Percentiles rank a stretch among this genome's conserved stretches.
Conservation (phyloP, 192 early-diverging fungal species). For the Coemansia sp. region DNA sequence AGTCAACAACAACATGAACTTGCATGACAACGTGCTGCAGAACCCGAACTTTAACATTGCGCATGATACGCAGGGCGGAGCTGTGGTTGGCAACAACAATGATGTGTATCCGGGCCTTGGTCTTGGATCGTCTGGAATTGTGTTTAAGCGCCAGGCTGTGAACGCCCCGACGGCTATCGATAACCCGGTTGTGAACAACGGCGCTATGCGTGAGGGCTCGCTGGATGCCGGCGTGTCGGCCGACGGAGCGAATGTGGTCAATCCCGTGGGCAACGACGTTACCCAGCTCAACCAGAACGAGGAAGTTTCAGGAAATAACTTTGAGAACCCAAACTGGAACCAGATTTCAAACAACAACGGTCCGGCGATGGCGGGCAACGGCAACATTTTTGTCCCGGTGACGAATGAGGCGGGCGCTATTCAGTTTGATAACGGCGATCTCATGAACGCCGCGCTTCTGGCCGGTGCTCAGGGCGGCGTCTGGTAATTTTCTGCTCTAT, state of each 20-base stretch:
- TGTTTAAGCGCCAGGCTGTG: slow-evolving; percentile 18
- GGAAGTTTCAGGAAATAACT: slow-evolving; percentile 32
- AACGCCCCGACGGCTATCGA: slow-evolving; percentile 28
- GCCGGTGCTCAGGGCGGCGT: slow-evolving; percentile 5
- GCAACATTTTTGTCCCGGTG: slow-evolving; percentile 30
- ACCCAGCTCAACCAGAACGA: slow-evolving; percentile 36
- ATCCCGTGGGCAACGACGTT: slow-evolving; percentile 37
- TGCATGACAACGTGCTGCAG: slow-evolving; percentile 41
- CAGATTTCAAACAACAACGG: slow-evolving; percentile 23
- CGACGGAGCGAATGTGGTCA: slow-evolving; percentile 26
- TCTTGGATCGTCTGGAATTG: neutral
- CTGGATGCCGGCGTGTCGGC: slow-evolving; percentile 22
- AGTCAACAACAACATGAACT: slow-evolving; percentile 24
- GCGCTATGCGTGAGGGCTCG: slow-evolving; percentile 29
- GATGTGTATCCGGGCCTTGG: slow-evolving; percentile 12
- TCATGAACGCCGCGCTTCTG: slow-evolving; percentile 24
- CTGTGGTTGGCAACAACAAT: slow-evolving; percentile 36
- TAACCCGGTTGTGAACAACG: slow-evolving; percentile 28
- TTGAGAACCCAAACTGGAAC: slow-evolving; percentile 38
- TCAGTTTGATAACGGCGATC: slow-evolving; percentile 47
- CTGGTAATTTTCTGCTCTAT: too few relatives aligned
- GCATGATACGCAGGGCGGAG: slow-evolving; percentile 11
- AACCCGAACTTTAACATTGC: slow-evolving; percentile 39
- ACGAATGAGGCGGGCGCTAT: slow-evolving; percentile 39
- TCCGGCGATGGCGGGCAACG: slow-evolving; percentile 30